phyloP scores from a whole-genome alignment of 2,329 filamentous ascomycete species.

The Sporothrix phasma region DNA sequence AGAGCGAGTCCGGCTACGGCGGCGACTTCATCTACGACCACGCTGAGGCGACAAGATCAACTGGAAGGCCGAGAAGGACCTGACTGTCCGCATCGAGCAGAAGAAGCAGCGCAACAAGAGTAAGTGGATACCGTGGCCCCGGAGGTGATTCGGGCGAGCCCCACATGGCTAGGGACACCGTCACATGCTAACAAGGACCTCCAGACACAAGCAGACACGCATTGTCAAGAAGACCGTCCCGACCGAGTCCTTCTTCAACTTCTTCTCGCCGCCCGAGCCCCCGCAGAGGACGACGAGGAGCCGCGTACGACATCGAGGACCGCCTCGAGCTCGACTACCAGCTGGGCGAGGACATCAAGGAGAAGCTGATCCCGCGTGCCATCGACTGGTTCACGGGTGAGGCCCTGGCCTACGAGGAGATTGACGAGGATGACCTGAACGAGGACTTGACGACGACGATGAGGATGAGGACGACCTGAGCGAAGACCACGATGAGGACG shows the following conservation, averaged over 20 bases:
- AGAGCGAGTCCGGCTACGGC: constrained; percentile 96
- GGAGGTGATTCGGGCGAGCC: constrained; percentile 22
- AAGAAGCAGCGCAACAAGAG: constrained; percentile 99
- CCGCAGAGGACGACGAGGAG: constrained; percentile 66
- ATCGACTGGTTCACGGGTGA: constrained; percentile 99
- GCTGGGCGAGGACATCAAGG: constrained; percentile 98
- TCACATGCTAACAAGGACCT: constrained; percentile 6
- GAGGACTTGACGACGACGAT: constrained; percentile 79
- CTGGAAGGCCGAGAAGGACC: constrained; percentile 86
- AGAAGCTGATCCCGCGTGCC: constrained; percentile 96
- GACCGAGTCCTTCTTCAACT: constrained; percentile 98
- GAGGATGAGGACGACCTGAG: constrained; percentile 86
- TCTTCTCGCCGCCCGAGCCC: constrained; percentile 91
- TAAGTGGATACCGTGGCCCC: constrained; percentile 35
- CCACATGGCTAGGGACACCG: neutral
- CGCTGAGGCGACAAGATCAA: constrained; percentile 94
- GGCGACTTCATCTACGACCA: constrained; percentile 99
- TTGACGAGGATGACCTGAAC: constrained; percentile 71
- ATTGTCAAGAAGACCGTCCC: constrained; percentile 99
- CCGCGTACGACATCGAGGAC: constrained; percentile 87
- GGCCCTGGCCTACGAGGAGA: constrained; percentile 90
- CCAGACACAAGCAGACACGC: constrained; percentile 97
- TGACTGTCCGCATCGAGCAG: constrained; percentile 91
- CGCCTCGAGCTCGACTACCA: constrained; percentile 97
- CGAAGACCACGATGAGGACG: constrained; percentile 74